Evolutionary conservation across 768 basidiomycete species (phyloP), one percentile per base, ranked within the genome.

Genomic region (Tylopilus felleus): DNA sequence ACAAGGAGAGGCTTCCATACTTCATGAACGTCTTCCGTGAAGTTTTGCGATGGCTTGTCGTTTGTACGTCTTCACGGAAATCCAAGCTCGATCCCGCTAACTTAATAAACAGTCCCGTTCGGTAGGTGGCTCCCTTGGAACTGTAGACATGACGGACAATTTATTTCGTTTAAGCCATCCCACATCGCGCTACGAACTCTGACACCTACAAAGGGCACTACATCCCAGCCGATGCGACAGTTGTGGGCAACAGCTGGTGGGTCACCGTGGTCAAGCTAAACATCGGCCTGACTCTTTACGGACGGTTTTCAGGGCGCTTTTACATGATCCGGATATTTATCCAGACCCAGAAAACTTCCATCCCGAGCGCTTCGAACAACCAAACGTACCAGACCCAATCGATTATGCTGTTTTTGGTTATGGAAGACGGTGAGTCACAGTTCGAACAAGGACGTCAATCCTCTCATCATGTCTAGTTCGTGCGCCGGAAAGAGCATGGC

Each of bases 401-500:
- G 51, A 52, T 19, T 52, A 52, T 17, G 51, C 51, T 7, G 33
- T 10, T 3, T 52, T 46, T 22, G 51, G 51, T 19, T 52, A 52
- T n/a, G 51, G 51, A 35, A 36, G 51, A 28, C 51, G 51, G 51
- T 52, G 42, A 38, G 47, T n/a, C 8, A 5, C 33, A 13, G n/a
- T 8, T 16, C 31, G 8, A 33, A 22, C 16, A 16, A 47, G 31
- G 29, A 10, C 9, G 12, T 33, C 21, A 0, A 33, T 33, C 23
- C 2, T 23, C 33, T 47, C 22, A 47, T 10, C 9, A 5, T 10
- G 8, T 16, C 23, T 16, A 52, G 51, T 12, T 46, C 51, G 16
- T 52, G 51, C 35, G 51, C 51, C 7, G 51, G 51, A 5, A 52
- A 52, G 43, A 52, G 3, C 40, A 52, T 52, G 51, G 51, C 33